Percentiles rank a stretch among this genome's conserved stretches.
These are phyloP conservation scores for Durio zibethinus DNA, from an alignment of 345 rosid species.

Conservation along the genomic window DNA sequence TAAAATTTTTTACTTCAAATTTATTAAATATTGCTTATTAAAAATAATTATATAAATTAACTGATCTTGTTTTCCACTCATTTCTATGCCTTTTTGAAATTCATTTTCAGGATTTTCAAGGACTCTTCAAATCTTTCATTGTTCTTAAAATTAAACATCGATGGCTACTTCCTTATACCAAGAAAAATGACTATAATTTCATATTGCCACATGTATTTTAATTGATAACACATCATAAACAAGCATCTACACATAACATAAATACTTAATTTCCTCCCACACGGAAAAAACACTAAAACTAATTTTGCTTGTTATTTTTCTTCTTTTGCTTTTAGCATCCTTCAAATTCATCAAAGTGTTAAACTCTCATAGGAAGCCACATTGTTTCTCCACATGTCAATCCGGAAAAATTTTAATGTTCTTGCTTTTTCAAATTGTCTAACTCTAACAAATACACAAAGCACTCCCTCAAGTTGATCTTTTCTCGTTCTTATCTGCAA, in stretches of 20 bases:
- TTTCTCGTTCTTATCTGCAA: neutral
- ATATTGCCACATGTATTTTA: neutral
- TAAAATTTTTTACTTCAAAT: no score
- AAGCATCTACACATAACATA: neutral
- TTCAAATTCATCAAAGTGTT: neutral
- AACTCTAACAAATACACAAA: no score
- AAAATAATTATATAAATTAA: no score
- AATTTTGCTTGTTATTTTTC: neutral
- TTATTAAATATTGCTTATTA: no score
- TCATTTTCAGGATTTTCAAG: neutral
- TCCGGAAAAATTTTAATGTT: neutral
- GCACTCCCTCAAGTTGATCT: neutral
- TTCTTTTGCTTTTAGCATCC: neutral
- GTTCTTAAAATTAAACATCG: neutral
- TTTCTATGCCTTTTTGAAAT: neutral
- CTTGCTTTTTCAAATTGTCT: neutral
- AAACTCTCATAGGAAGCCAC: neutral
- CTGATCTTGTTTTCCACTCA: no score
- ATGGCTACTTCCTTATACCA: neutral
- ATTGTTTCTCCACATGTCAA: neutral
- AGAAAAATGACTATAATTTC: neutral
- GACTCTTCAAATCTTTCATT: neutral
- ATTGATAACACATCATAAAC: neutral
- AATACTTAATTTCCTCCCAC: constrained; percentile 13
- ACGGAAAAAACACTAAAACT: constrained; percentile 25